Conservation (phyloP, 495 filamentous ascomycete species). For the Podospora anserina region DNA sequence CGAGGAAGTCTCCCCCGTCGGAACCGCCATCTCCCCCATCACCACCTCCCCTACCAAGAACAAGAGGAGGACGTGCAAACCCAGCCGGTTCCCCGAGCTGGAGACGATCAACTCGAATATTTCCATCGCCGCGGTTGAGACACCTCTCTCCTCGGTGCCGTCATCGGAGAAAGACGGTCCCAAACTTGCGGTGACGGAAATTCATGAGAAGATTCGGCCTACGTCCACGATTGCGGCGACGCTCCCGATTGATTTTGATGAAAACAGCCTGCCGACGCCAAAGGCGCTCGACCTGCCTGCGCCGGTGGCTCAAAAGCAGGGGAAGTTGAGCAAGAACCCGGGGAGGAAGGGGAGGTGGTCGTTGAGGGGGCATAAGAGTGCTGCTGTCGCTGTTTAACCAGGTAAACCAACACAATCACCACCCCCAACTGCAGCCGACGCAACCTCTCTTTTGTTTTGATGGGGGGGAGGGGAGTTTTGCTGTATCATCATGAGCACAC, state of each 20-base stretch:
- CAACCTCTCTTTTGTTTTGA: background rate
- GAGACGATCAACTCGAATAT: slow-evolving; percentile 28
- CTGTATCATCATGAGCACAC: background rate
- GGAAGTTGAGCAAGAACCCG: slow-evolving; percentile 29
- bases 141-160: background rate
- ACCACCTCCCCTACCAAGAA: slow-evolving; percentile 9
- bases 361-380: slow-evolving; percentile 21
- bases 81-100: slow-evolving; percentile 24
- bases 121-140: slow-evolving; percentile 14
- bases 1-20: slow-evolving; percentile 7
- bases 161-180: background rate
- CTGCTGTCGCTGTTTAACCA: slow-evolving; percentile 24
- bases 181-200: background rate
- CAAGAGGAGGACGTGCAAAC: slow-evolving; percentile 16
- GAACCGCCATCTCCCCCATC: background rate
- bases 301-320: slow-evolving; percentile 12
- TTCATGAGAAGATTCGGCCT: slow-evolving; percentile 14
- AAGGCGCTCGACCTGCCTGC: slow-evolving; percentile 14
- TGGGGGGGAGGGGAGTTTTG: no score
- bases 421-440: background rate
- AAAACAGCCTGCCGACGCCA: slow-evolving; percentile 16
- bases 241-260: slow-evolving; percentile 26
- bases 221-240: slow-evolving; percentile 1
- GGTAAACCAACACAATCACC: background rate
- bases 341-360: slow-evolving; percentile 31